A percentile compares a stretch with the other conserved stretches of the same genome.
These are phyloP conservation scores for Ascocoryne sarcoides DNA, from an alignment of 2,329 filamentous ascomycete species.

Conservation along the genomic window DNA sequence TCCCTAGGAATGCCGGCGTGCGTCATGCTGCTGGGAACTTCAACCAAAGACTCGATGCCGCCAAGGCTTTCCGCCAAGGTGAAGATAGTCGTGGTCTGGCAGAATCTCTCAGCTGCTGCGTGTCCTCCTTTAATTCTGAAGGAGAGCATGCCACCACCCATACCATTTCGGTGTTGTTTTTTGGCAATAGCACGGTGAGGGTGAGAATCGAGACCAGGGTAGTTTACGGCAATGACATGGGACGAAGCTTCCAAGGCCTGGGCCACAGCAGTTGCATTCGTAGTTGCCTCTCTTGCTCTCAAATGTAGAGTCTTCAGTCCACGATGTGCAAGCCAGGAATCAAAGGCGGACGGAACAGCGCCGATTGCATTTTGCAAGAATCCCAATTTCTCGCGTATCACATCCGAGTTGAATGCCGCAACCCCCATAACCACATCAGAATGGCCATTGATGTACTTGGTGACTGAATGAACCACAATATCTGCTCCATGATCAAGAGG, in stretches of 20 bases:
- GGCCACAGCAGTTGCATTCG: slow-evolving; percentile 73
- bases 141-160: slow-evolving; percentile 95
- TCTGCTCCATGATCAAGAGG: slow-evolving; percentile 90
- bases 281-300: slow-evolving; percentile 74
- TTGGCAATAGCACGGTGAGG: slow-evolving; percentile 75
- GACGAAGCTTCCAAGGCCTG: slow-evolving; percentile 68
- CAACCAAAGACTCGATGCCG: slow-evolving; percentile 84
- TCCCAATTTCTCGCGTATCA: slow-evolving; percentile 64
- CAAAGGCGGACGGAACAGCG: slow-evolving; percentile 87
- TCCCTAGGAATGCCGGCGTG: slow-evolving; percentile 90
- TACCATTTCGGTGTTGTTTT: slow-evolving; percentile 86
- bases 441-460: slow-evolving; percentile 99
- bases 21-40: slow-evolving; percentile 93
- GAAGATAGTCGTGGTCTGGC: slow-evolving; percentile 80
- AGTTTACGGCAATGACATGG: slow-evolving; percentile 85
- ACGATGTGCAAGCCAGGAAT: slow-evolving; percentile 96
- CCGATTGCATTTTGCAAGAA: slow-evolving; percentile 98
- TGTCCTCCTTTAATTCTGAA: slow-evolving; percentile 89
- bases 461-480: slow-evolving; percentile 60
- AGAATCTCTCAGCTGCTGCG: slow-evolving; percentile 82
- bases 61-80: slow-evolving; percentile 88
- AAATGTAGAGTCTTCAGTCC: slow-evolving; percentile 95
- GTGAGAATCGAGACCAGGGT: slow-evolving; percentile 84
- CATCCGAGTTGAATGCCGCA: slow-evolving; percentile 84
- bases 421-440: slow-evolving; percentile 96